These are phyloP conservation scores for Phlebopus sp. DNA, from an alignment of 1,284 basidiomycete species.

Conservation along the genomic window DNA sequence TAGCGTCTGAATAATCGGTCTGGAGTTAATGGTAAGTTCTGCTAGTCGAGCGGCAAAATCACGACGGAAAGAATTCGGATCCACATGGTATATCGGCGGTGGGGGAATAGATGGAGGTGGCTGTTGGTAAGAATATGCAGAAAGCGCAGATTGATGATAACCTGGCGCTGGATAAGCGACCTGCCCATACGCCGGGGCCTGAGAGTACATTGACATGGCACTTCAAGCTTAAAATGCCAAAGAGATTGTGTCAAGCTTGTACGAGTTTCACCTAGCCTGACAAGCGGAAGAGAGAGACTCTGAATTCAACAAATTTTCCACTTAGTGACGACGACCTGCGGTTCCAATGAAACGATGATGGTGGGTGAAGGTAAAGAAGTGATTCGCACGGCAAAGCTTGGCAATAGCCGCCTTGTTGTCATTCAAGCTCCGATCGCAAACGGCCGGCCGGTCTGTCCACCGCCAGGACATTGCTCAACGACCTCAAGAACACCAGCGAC, in stretches of 20 bases:
- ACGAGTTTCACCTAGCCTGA: constrained; percentile 30
- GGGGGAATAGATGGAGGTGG: constrained; percentile 45
- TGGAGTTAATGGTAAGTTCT: constrained; percentile 91
- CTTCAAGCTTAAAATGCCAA: constrained; percentile 34
- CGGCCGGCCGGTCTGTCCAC: constrained; percentile 18
- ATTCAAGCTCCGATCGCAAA: constrained; percentile 34
- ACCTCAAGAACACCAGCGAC: constrained; percentile 24
- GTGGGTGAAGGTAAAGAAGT: constrained; percentile 44
- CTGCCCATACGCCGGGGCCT: constrained; percentile 41
- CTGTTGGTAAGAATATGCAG: constrained; percentile 48
- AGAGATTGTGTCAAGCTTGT: constrained; percentile 27
- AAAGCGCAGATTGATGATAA: constrained; percentile 40
- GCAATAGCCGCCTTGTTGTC: constrained; percentile 25
- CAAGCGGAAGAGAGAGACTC: constrained; percentile 32
- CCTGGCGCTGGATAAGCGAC: constrained; percentile 35
- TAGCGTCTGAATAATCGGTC: constrained; percentile 93
- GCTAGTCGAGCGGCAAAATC: constrained; percentile 77
- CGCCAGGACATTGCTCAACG: constrained; percentile 13
- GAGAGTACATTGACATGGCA: constrained; percentile 50
- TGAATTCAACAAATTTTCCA: constrained; percentile 35
- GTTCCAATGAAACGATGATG: constrained; percentile 44
- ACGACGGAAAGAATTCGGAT: constrained; percentile 77
- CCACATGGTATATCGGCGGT: constrained; percentile 52
- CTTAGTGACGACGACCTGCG: constrained; percentile 34
- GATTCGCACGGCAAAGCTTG: constrained; percentile 14